A percentile compares a stretch with the other conserved stretches of the same genome.
phyloP scores from a whole-genome alignment of 139 green algal genomes.

The Chlamydomonas eustigma region DNA sequence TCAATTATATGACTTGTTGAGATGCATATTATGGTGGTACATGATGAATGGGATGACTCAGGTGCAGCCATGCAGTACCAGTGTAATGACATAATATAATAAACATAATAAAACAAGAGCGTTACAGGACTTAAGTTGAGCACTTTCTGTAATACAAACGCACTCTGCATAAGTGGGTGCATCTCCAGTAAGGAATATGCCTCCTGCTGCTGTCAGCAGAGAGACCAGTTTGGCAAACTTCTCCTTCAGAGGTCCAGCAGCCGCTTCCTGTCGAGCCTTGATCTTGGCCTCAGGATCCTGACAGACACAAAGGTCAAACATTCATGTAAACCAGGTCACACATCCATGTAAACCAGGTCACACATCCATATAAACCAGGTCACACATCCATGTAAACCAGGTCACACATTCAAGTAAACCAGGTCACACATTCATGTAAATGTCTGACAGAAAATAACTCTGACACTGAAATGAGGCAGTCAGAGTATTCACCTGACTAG shows the following conservation, averaged over 20 bases:
- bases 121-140: neutral
- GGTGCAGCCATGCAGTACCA: no score
- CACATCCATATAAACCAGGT: no score
- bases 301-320: no score
- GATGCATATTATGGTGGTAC: no score
- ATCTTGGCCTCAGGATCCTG: slow-evolving; percentile 7
- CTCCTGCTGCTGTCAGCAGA: neutral
- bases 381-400: no score
- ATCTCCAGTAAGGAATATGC: slow-evolving; percentile 8
- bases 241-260: neutral
- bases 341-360: no score
- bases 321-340: no score
- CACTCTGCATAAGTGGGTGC: slow-evolving; percentile 1
- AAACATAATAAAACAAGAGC: neutral
- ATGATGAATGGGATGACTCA: no score
- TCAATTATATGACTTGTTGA: no score
- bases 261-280: neutral
- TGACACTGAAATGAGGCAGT: neutral
- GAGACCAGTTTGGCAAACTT: slow-evolving; percentile 10
- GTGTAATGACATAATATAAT: no score
- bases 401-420: no score
- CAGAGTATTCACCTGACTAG: no score
- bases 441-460: neutral
- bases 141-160: neutral
- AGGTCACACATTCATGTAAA: neutral